These are phyloP conservation scores for Metrosideros polymorpha DNA, from an alignment of 441 rosid genomes.

Conservation along the genomic window DNA sequence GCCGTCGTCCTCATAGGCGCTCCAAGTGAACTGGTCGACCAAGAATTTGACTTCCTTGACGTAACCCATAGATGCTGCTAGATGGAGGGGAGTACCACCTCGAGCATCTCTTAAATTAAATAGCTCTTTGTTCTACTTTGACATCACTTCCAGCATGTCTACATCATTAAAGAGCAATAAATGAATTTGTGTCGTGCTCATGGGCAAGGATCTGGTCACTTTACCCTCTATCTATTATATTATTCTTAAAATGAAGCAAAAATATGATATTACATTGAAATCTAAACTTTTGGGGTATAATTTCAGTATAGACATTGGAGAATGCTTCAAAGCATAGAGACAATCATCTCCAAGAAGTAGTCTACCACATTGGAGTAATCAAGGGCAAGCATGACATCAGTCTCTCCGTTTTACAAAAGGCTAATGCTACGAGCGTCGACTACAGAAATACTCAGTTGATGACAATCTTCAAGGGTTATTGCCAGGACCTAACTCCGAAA, in stretches of 20 bases:
- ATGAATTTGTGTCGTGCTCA: background rate
- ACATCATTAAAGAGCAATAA: background rate
- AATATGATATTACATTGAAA: background rate
- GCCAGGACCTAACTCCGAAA: background rate
- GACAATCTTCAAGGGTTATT: background rate
- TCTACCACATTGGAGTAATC: background rate
- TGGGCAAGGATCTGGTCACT: background rate
- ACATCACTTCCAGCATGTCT: background rate
- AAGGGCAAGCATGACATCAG: background rate
- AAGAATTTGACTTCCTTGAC: background rate
- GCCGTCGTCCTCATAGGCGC: background rate
- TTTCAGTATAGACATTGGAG: background rate
- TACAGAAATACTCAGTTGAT: background rate
- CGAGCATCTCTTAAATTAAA: background rate
- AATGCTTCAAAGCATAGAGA: background rate
- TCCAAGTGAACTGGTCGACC: background rate
- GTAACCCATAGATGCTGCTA: background rate
- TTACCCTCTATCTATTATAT: background rate
- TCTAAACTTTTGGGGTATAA: background rate
- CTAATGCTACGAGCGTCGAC: background rate
- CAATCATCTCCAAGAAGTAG: background rate
- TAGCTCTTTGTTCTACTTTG: background rate
- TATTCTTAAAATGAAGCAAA: background rate
- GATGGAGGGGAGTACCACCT: background rate
- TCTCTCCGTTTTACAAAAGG: background rate